These are phyloP conservation scores for Fusarium mundagurra DNA, from an alignment of 2,329 filamentous ascomycete genomes.

Conservation along the genomic window DNA sequence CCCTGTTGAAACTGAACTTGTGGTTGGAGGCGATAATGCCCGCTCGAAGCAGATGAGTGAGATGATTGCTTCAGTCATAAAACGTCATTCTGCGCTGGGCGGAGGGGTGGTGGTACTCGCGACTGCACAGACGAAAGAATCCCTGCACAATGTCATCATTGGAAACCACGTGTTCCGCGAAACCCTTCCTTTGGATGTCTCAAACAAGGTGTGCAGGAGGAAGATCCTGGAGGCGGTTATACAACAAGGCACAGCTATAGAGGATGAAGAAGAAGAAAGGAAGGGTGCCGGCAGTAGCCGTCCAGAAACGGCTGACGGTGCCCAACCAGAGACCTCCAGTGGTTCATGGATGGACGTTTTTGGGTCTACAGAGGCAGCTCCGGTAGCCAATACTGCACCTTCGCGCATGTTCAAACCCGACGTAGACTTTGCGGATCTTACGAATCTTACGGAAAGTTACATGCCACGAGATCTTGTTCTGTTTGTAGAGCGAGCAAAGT, in stretches of 20 bases:
- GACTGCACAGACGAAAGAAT: background rate
- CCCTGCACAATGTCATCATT: background rate
- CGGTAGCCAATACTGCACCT: background rate
- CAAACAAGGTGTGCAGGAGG: slow-evolving; percentile 73
- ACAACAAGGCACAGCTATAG: slow-evolving; percentile 39
- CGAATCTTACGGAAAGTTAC: slow-evolving; percentile 63
- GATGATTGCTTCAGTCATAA: slow-evolving; percentile 81
- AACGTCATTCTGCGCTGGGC: slow-evolving; percentile 82
- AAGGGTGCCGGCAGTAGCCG: slow-evolving; percentile 56
- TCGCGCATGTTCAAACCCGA: background rate
- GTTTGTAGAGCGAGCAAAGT: slow-evolving; percentile 66
- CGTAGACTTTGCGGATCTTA: background rate
- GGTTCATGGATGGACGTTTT: slow-evolving; percentile 88
- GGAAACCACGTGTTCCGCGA: background rate
- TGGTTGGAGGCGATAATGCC: slow-evolving; percentile 92
- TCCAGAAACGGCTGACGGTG: slow-evolving; percentile 66
- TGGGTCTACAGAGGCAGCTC: slow-evolving; percentile 80
- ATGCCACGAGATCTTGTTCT: slow-evolving; percentile 95
- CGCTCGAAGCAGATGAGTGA: slow-evolving; percentile 93
- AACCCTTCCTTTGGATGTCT: background rate
- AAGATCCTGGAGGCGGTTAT: background rate
- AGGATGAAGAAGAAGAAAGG: slow-evolving; percentile 51
- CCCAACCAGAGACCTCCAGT: slow-evolving; percentile 32
- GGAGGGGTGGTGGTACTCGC: slow-evolving; percentile 78
- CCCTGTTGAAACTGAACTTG: slow-evolving; percentile 90